Percentiles rank a stretch among this genome's conserved stretches.
Evolutionary conservation across 495 filamentous ascomycete genomes (phyloP).

Genomic region (Talaromyces stipitatus): DNA sequence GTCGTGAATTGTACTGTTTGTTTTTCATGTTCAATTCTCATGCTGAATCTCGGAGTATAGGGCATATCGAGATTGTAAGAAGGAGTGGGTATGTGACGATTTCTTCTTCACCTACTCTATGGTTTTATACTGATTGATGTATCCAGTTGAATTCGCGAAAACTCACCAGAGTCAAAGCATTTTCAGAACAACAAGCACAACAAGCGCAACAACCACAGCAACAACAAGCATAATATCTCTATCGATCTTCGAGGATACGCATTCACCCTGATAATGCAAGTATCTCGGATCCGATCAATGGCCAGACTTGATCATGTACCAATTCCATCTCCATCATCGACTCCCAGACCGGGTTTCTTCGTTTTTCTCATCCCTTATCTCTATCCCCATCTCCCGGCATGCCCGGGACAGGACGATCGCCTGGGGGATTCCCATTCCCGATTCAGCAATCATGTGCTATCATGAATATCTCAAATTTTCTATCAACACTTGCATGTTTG

Average conservation of each 20-base stretch:
- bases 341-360: neutral
- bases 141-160: conserved; percentile 23
- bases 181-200: neutral
- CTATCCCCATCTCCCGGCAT: neutral
- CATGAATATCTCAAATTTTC: neutral
- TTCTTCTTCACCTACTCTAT: neutral
- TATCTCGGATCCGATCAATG: neutral
- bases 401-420: conserved; percentile 36
- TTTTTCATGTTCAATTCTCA: neutral
- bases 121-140: neutral
- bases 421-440: conserved; percentile 10
- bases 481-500: neutral
- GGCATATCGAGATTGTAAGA: conserved; percentile 91
- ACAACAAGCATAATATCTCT: neutral
- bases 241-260: neutral
- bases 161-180: conserved; percentile 5
- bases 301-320: neutral
- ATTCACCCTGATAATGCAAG: neutral
- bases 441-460: conserved; percentile 1
- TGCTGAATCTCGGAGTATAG: conserved; percentile 33
- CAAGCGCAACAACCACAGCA: neutral
- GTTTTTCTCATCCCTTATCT: no score
- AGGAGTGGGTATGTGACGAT: conserved; percentile 67
- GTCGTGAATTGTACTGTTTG: neutral
- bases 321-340: neutral